These are phyloP conservation scores for Hortiboletus rubellus DNA, from an alignment of 1,284 basidiomycete species.

Conservation along the genomic window DNA sequence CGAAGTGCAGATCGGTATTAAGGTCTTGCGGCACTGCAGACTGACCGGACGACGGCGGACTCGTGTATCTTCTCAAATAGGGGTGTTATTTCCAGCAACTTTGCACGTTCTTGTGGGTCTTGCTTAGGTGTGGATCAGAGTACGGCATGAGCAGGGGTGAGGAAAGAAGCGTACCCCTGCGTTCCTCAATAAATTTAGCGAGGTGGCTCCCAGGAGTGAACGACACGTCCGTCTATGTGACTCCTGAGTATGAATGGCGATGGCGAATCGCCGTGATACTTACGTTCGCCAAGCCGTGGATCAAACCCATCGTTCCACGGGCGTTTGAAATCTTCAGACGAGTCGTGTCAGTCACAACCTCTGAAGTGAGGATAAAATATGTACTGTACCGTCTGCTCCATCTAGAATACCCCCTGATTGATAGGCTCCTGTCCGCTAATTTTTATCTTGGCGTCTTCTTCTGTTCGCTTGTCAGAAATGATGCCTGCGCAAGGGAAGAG, in stretches of 20 bases:
- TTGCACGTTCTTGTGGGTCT: conserved; percentile 72
- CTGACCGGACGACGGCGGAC: conserved; percentile 68
- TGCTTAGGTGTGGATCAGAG: conserved; percentile 41
- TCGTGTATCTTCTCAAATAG: conserved; percentile 79
- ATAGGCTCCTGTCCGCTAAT: conserved; percentile 51
- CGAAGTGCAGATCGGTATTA: conserved; percentile 50
- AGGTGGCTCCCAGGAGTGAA: conserved; percentile 58
- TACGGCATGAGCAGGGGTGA: neutral
- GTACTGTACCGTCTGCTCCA: conserved; percentile 67
- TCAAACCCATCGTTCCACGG: conserved; percentile 85
- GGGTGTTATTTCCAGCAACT: conserved; percentile 70
- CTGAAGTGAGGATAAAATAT: conserved; percentile 8
- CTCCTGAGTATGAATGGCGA: conserved; percentile 2
- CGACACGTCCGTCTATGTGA: conserved; percentile 53
- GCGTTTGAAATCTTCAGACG: conserved; percentile 74
- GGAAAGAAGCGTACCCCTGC: conserved; percentile 45
- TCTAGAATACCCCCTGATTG: conserved; percentile 67
- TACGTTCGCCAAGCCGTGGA: conserved; percentile 80
- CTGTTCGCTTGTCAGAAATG: conserved; percentile 50
- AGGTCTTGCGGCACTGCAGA: conserved; percentile 52
- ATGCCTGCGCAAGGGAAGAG: conserved; percentile 72
- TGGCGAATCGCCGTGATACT: conserved; percentile 26
- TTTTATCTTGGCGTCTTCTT: conserved; percentile 57
- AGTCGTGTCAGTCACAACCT: conserved; percentile 6
- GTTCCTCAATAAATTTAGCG: conserved; percentile 61